Evolutionary conservation across 148 eudicot genomes (phyloP).

Genomic region (Spergularia marina): DNA sequence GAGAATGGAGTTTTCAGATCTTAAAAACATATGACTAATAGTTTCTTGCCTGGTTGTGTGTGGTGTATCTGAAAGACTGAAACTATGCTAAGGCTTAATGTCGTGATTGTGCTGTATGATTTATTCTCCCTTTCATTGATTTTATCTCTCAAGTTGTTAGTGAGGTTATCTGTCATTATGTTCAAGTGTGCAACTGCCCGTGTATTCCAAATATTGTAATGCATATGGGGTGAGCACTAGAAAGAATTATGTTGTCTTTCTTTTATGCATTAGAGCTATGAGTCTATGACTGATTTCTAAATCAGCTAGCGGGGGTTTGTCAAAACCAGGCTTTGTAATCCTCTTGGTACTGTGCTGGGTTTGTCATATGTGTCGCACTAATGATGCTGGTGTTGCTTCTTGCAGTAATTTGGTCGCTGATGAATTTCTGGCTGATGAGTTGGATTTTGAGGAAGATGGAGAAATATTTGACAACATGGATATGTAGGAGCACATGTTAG

Average conservation of each 20-base stretch:
- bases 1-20: background rate
- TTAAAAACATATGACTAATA: background rate
- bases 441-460: conserved; percentile 55
- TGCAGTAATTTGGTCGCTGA: conserved; percentile 87
- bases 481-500: conserved; percentile 35
- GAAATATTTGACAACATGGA: conserved; percentile 93
- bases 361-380: background rate
- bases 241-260: no score
- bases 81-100: no score
- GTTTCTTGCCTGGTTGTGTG: no score
- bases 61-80: no score
- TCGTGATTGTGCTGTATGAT: background rate
- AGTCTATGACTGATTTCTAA: no score
- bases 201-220: no score
- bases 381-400: conserved; percentile 1
- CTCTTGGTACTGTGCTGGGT: background rate
- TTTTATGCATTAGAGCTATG: no score
- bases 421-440: conserved; percentile 48
- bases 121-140: background rate
- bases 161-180: no score
- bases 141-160: background rate
- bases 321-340: no score
- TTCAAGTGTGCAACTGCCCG: no score
- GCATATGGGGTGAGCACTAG: no score
- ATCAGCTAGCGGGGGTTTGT: no score